Evolutionary conservation across 352 stramenopile species (phyloP), one percentile per base, ranked within the genome.

Genomic region (Phytophthora pinifolia): DNA sequence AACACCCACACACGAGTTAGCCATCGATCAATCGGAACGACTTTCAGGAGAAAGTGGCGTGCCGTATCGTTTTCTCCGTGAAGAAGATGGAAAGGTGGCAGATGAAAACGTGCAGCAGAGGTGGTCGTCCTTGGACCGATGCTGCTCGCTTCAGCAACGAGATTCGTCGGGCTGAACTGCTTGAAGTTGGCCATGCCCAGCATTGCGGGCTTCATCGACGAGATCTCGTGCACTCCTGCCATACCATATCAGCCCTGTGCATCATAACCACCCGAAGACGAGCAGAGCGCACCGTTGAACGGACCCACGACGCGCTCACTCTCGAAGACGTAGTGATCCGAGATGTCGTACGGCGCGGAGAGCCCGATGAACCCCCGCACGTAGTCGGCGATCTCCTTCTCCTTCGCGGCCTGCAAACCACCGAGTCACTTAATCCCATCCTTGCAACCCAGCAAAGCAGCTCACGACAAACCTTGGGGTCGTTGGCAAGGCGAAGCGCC

Each of bases 201-300:
- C 74, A 92, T 82, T 14, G 81, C 73, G 18, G 81, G 81, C 52
- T 92, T 87, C 78, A 92, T 86, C 13, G 74, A 66, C 43, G 81
- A 92, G 50, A 92, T 83, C 35, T 86, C 74, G 48, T 89, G 76
- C 34, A 88, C 79, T 38, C 78, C 78, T 69, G 33, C n/a, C 9
- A 45, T 6, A 13, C 34, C 58, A 37, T 32, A 9, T 51, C 18
- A 50, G 38, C 31, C 37, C 17, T 10, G 35, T 22, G 52, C 42
- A 22, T 22, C 20, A 22, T 1, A 22, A 22, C 20, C 20, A 22
- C 2, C 20, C 20, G 20, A n/a, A 22, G 22, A 27, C 4, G 22
- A 27, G 6, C 22, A 27, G 22, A 5, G 0, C n/a, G 13, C 54
- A 81, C 71, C 66, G n/a, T 76, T 76, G 12, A 82, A 54, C 3